Percentiles rank a stretch among this genome's conserved stretches.
These are phyloP conservation scores for Volutella citrinella DNA, from an alignment of 2,329 filamentous ascomycete species.

Conservation along the genomic window DNA sequence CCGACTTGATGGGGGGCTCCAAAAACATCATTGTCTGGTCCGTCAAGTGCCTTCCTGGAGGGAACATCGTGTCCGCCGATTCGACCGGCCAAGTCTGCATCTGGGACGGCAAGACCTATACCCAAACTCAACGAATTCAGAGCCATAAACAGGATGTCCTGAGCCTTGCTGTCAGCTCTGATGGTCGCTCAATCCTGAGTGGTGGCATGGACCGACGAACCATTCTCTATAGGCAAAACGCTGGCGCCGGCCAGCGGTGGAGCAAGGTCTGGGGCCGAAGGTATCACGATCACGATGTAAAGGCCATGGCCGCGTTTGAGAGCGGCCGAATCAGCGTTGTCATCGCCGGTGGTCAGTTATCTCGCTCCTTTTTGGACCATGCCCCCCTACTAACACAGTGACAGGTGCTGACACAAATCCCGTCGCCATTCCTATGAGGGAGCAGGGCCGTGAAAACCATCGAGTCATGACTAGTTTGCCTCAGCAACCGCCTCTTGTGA, in stretches of 20 bases:
- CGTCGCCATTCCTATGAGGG: slow-evolving; percentile 71
- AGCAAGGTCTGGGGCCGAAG: slow-evolving; percentile 79
- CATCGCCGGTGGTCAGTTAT: slow-evolving; percentile 86
- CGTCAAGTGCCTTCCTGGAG: slow-evolving; percentile 81
- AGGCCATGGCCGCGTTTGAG: slow-evolving; percentile 89
- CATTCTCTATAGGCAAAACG: slow-evolving; percentile 71
- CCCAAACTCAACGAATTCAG: slow-evolving; percentile 79
- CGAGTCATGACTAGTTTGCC: slow-evolving; percentile 80
- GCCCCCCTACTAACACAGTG: no score
- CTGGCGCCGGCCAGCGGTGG: slow-evolving; percentile 67
- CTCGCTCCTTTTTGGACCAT: no score
- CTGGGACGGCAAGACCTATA: slow-evolving; percentile 92
- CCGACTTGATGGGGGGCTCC: slow-evolving; percentile 70
- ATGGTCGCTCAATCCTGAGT: slow-evolving; percentile 80
- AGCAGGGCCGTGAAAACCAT: slow-evolving; percentile 78
- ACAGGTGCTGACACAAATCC: slow-evolving; percentile 82
- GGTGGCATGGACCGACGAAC: slow-evolving; percentile 90
- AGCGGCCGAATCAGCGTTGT: slow-evolving; percentile 78
- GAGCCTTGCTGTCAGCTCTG: slow-evolving; percentile 76
- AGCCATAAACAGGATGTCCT: slow-evolving; percentile 88
- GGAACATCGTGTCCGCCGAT: slow-evolving; percentile 91
- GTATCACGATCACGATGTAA: slow-evolving; percentile 93
- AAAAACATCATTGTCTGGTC: slow-evolving; percentile 92
- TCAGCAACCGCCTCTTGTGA: slow-evolving; percentile 70
- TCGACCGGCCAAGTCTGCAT: slow-evolving; percentile 91